Evolutionary conservation across 345 rosid genomes (phyloP), one percentile per base, ranked within the genome.

Genomic region (Orychophragmus violaceus): DNA sequence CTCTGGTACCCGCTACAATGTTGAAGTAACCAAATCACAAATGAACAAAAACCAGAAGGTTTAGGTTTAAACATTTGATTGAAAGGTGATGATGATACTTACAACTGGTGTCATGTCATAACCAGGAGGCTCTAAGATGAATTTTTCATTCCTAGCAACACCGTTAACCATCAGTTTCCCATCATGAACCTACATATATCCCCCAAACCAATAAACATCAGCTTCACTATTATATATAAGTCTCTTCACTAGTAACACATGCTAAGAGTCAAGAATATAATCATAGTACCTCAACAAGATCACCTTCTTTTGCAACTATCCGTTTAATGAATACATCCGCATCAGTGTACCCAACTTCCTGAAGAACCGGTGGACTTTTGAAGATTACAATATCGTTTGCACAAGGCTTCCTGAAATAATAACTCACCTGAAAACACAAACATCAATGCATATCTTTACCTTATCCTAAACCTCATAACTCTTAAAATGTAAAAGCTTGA

Each of bases 291-390:
- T 94, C 99, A 2, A 91, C 93, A n/a, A 68, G 46, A 52, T 94
- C 99, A 11, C 99, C 99, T 77, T 77, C 99, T 85, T 85, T 89
- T 3, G 96, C 96, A 61, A 95, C 85, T 32, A 95, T 59, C 54
- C 95, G 80, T 78, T 94, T 91, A 49, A 94, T 89, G 81, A 94
- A 94, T n/a, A 94, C 97, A 71, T 90, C 97, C 8, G 84, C 83
- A 68, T 91, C 91, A 0, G 93, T 91, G 74, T 91, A 91, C 53
- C 96, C 99, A 75, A 84, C 93, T 81, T 91, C 86, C 61, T 91
- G 99, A 68, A 95, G 97, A 39, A 83, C 91, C 0, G 97, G 96
- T 16, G 99, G 95, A 69, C 95, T 88, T 81, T 84, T 89, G 72
- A 95, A 95, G 66, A 95, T 91, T 30, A 95, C 95, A 49, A 91